Percentiles rank a stretch among this genome's conserved stretches.
These are phyloP conservation scores for Globisporangium lucens DNA, from an alignment of 352 stramenopile genomes.

Conservation along the genomic window DNA sequence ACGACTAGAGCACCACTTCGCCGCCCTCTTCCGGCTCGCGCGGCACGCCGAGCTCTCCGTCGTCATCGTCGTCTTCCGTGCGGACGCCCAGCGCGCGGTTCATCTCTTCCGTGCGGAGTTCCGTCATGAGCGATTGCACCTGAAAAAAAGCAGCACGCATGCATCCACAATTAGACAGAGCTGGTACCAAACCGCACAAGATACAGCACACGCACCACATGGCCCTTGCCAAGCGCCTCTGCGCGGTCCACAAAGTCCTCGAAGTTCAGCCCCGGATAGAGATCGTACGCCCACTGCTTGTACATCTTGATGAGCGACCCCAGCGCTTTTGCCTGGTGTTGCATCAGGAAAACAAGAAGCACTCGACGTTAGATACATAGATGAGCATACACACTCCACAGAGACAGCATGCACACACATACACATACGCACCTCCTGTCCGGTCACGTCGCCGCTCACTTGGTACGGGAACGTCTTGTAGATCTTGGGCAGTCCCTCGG, in stretches of 20 bases:
- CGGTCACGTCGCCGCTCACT: conserved; percentile 44
- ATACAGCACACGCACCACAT: conserved; percentile 21
- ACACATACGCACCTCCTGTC: conserved; percentile 41
- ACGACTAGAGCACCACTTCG: conserved; percentile 39
- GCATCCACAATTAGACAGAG: neutral
- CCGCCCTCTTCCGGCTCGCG: conserved; percentile 22
- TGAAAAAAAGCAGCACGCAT: conserved; percentile 8
- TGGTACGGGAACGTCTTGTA: conserved; percentile 72
- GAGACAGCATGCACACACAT: neutral
- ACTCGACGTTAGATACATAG: neutral
- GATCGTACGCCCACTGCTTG: conserved; percentile 83
- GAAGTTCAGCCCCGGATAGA: conserved; percentile 80
- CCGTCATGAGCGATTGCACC: conserved; percentile 58
- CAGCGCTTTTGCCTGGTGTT: conserved; percentile 47
- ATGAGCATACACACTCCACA: neutral
- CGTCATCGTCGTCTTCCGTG: conserved; percentile 15
- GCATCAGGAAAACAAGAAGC: neutral
- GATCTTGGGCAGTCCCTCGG: conserved; percentile 67
- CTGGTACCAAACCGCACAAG: neutral
- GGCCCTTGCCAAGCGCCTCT: conserved; percentile 54
- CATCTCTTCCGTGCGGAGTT: conserved; percentile 57
- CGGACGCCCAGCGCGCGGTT: conserved; percentile 25
- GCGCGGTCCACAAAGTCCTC: conserved; percentile 75
- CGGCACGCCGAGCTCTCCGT: conserved; percentile 6
- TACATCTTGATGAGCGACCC: conserved; percentile 73